A percentile compares a stretch with the other conserved stretches of the same genome.
Conservation (phyloP, 768 basidiomycete genomes). For the Coprinellus micaceus region DNA sequence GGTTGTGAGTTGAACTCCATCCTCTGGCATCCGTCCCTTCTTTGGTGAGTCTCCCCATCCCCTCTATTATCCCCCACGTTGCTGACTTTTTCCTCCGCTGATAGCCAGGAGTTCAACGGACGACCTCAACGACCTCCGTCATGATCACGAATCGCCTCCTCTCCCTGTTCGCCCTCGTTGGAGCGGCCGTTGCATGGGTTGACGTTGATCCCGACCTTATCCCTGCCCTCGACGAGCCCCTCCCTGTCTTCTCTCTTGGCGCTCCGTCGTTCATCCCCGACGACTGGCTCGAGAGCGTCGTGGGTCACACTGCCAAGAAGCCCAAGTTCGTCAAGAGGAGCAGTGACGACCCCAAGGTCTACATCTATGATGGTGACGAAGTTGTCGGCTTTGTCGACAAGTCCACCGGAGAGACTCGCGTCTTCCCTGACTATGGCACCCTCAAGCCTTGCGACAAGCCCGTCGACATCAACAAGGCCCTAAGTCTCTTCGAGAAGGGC, state of each 20-base stretch:
- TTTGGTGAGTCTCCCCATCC: neutral
- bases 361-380: conserved; percentile 3
- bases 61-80: neutral
- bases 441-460: neutral
- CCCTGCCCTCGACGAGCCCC: neutral
- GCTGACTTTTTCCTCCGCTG: neutral
- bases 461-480: neutral
- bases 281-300: neutral
- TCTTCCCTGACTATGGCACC: conserved; percentile 8
- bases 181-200: neutral
- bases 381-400: conserved; percentile 9
- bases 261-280: neutral
- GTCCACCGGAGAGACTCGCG: conserved; percentile 3
- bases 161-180: neutral
- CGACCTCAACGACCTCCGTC: neutral
- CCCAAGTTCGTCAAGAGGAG: conserved; percentile 1
- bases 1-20: too few species aligned
- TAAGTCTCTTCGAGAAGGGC: neutral
- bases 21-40: neutral
- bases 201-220: conserved; percentile 1
- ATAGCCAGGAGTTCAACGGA: neutral
- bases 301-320: neutral
- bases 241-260: conserved; percentile 5
- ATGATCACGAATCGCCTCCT: neutral
- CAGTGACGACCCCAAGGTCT: conserved; percentile 2